These are phyloP conservation scores for Coemansia sp. DNA, from an alignment of 192 early-diverging fungal genomes.

Conservation along the genomic window DNA sequence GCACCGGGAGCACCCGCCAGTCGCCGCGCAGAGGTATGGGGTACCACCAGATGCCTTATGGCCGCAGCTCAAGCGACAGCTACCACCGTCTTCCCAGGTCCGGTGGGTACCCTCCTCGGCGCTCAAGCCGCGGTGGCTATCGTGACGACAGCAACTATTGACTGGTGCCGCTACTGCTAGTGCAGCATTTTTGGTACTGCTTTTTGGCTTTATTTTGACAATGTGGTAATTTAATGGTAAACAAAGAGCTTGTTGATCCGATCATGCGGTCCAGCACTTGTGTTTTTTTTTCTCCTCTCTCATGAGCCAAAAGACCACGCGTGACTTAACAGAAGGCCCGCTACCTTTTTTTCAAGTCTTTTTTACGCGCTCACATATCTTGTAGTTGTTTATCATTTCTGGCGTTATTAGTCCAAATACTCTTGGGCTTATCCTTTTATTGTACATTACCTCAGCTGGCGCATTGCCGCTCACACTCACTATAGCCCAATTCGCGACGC, in stretches of 20 bases:
- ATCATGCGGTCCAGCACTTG: constrained; percentile 1
- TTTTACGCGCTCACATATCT: not conserved
- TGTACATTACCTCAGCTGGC: not conserved
- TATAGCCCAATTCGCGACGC: not conserved
- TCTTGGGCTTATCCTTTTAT: not conserved
- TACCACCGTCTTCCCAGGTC: not conserved
- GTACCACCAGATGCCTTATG: constrained; percentile 36
- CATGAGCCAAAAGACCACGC: not conserved
- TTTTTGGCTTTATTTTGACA: not conserved
- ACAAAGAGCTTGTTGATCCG: constrained; percentile 6
- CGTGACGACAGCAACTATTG: not conserved
- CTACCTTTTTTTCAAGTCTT: not conserved
- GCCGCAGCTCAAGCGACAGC: constrained; percentile 14
- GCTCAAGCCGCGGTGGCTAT: not conserved
- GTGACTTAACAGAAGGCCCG: not conserved
- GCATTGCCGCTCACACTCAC: not conserved
- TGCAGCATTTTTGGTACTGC: not conserved
- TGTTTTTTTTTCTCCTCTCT: not conserved
- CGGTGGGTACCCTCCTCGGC: not conserved
- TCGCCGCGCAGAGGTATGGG: constrained; percentile 8
- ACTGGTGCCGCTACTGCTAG: not conserved
- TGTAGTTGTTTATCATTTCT: not conserved
- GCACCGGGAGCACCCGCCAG: constrained; percentile 9
- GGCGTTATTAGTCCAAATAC: not conserved
- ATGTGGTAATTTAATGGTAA: constrained; percentile 2